phyloP scores from a whole-genome alignment of 129 eudicot genomes.

The Kitagawia praeruptora region DNA sequence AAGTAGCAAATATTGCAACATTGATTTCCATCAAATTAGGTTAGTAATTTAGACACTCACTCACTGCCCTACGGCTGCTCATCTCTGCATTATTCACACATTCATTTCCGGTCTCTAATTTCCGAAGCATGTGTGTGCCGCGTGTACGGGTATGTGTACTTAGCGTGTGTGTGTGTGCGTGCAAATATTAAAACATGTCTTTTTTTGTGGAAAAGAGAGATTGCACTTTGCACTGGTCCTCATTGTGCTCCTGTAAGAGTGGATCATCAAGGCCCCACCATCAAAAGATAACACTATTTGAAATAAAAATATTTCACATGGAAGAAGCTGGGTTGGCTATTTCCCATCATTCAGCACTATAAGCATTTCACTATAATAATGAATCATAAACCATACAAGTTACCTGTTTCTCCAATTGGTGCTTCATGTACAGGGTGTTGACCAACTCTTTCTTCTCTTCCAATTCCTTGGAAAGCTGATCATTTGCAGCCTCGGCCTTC shows the following conservation, averaged over 20 bases:
- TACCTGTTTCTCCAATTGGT: slow-evolving; percentile 95
- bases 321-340: background rate
- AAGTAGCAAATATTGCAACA: background rate
- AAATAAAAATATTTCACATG: background rate
- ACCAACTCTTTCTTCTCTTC: slow-evolving; percentile 77
- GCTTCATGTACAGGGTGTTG: slow-evolving; percentile 70
- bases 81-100: background rate
- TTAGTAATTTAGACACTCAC: background rate
- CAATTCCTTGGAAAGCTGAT: slow-evolving; percentile 60
- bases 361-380: background rate
- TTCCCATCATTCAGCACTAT: background rate
- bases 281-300: background rate
- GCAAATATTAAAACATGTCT: background rate
- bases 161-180: background rate
- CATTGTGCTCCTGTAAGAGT: background rate
- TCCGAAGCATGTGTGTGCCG: background rate
- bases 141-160: background rate
- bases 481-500: slow-evolving; percentile 57
- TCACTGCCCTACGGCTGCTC: background rate
- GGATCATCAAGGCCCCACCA: background rate
- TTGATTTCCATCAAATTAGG: background rate
- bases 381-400: background rate
- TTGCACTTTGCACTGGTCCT: background rate
- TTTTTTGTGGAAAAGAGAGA: background rate
- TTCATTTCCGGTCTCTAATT: background rate